Conservation (phyloP, 2,329 filamentous ascomycete genomes). For the Xylariaceae sp. region DNA sequence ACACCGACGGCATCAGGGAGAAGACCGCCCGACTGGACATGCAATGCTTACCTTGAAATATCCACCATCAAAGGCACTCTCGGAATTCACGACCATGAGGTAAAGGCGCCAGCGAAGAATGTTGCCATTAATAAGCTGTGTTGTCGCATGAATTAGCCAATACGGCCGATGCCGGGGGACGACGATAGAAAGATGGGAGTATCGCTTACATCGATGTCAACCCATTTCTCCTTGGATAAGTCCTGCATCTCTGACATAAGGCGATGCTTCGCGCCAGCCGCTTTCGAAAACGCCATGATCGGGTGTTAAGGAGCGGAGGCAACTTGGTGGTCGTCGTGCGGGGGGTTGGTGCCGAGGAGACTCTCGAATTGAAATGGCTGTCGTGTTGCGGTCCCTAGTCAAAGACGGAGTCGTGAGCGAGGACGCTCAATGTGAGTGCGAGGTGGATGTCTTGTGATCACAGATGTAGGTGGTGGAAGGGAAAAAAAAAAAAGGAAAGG, state of each 20-base stretch:
- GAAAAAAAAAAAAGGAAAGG: neutral
- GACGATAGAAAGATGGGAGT: neutral
- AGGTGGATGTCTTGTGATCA: neutral
- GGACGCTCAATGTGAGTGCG: neutral
- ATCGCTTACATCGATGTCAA: conserved; percentile 69
- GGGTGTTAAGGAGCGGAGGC: neutral
- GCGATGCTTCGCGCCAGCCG: conserved; percentile 61
- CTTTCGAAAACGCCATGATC: conserved; percentile 27
- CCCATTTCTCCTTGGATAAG: conserved; percentile 86
- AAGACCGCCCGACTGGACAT: neutral
- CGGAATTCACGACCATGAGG: conserved; percentile 86
- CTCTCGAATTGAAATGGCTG: neutral
- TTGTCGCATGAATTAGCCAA: neutral
- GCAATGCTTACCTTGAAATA: conserved; percentile 64
- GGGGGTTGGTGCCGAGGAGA: neutral
- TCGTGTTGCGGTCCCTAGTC: neutral
- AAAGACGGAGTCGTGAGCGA: neutral
- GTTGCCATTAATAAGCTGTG: conserved; percentile 69
- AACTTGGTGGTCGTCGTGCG: neutral
- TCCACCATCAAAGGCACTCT: conserved; percentile 85
- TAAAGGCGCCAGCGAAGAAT: conserved; percentile 83
- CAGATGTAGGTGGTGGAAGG: neutral
- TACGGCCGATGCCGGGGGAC: conserved; percentile 5
- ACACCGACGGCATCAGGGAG: neutral
- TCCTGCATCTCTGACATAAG: conserved; percentile 83